Conservation (phyloP, 164 flowering plant species). For the Buxus sempervirens region DNA sequence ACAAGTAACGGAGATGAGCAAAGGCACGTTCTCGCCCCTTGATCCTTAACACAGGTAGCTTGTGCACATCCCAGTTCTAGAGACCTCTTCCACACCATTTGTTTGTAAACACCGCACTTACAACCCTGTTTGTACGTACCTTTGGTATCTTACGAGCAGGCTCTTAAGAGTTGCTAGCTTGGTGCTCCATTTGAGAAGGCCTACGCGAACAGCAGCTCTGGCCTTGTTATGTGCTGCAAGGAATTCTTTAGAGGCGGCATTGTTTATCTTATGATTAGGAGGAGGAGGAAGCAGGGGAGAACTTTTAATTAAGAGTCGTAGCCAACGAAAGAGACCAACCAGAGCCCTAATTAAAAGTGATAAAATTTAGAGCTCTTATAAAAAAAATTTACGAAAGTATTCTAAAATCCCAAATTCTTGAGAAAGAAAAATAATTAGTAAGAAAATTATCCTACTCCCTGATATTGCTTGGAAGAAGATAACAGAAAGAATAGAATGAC, state of each 20-base stretch:
- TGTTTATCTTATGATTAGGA: not conserved
- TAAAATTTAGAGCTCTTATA: too few relatives aligned
- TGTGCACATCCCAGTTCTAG: conserved; percentile 62
- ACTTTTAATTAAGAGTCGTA: too few relatives aligned
- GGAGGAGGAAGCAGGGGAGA: not conserved
- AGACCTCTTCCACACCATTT: conserved; percentile 68
- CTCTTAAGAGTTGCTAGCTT: conserved; percentile 37
- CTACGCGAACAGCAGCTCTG: conserved; percentile 53
- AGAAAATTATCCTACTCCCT: too few relatives aligned
- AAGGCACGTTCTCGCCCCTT: conserved; percentile 46
- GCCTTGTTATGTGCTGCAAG: conserved; percentile 61
- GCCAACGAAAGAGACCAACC: too few relatives aligned
- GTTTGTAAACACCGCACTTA: conserved; percentile 59
- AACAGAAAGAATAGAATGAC: too few relatives aligned
- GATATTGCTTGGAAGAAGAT: too few relatives aligned
- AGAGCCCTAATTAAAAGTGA: too few relatives aligned
- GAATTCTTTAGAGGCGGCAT: conserved; percentile 37
- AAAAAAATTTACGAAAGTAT: too few relatives aligned
- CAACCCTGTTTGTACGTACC: conserved; percentile 48
- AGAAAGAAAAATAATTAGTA: too few relatives aligned
- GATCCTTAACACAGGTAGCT: conserved; percentile 41
- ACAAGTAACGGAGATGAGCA: conserved; percentile 37
- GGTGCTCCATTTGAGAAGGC: conserved; percentile 54
- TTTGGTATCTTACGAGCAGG: conserved; percentile 43
- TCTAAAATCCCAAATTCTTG: too few relatives aligned